phyloP scores from a whole-genome alignment of 108 stramenopile genomes.

The Cyclotella choctawhatcheeana region DNA sequence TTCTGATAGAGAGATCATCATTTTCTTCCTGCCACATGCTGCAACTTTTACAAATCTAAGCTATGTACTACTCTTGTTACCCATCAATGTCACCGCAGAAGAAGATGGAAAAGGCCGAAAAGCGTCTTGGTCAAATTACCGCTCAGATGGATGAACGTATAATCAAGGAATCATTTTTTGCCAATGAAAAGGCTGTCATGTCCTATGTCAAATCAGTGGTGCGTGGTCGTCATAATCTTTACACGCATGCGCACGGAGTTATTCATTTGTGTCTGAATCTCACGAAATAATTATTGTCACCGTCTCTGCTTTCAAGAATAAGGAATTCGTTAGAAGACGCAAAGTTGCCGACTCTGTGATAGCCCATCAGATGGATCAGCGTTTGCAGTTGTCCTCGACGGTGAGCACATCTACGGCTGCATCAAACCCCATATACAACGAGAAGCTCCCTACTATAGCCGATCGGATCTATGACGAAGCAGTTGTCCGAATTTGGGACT shows the following conservation, averaged over 20 bases:
- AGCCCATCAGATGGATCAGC: constrained; percentile 46
- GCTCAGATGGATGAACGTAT: constrained; percentile 85
- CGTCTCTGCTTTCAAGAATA: constrained; percentile 10
- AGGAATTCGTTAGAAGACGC: constrained; percentile 74
- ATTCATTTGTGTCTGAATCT: neutral
- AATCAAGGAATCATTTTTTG: constrained; percentile 70
- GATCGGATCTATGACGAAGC: constrained; percentile 72
- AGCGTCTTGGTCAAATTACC: constrained; percentile 67
- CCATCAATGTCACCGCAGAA: constrained; percentile 26
- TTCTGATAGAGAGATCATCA: neutral
- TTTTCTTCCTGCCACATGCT: no score
- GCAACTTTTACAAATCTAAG: no score
- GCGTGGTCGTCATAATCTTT: neutral
- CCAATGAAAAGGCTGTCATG: constrained; percentile 73
- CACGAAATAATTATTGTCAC: no score
- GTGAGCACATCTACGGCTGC: constrained; percentile 29
- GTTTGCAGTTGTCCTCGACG: neutral
- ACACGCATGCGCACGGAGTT: neutral
- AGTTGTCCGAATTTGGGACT: constrained; percentile 81
- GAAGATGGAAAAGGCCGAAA: constrained; percentile 71
- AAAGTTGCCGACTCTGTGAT: constrained; percentile 73
- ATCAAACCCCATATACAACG: constrained; percentile 10
- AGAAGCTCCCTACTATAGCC: constrained; percentile 63
- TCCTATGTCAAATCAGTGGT: constrained; percentile 62
- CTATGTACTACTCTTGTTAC: neutral